These are phyloP conservation scores for Aspergillus biplanus DNA, from an alignment of 495 filamentous ascomycete genomes.

Conservation along the genomic window DNA sequence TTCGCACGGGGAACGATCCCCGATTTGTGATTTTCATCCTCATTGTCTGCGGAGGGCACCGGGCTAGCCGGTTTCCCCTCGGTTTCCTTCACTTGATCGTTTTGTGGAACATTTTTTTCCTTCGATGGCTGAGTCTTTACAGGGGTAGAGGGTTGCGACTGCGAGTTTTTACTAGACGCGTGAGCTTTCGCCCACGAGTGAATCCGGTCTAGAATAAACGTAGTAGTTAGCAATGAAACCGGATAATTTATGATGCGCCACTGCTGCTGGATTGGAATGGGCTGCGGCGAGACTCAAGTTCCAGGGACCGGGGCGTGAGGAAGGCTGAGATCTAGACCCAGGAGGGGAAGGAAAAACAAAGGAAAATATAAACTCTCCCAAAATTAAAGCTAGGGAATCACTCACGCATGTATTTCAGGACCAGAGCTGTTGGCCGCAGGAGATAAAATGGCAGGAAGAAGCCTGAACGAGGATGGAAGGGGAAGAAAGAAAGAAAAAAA, in stretches of 20 bases:
- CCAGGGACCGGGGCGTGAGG: conserved; percentile 10
- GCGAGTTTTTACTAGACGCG: conserved; percentile 34
- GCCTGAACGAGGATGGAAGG: conserved; percentile 4
- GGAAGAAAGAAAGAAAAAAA: not conserved
- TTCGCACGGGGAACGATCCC: conserved; percentile 37
- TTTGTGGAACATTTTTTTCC: conserved; percentile 20
- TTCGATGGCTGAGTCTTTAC: conserved; percentile 19
- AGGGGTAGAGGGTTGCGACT: conserved; percentile 18
- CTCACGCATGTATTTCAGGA: conserved; percentile 51
- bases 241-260: not conserved
- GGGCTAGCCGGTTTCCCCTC: conserved; percentile 25
- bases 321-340: not conserved
- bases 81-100: conserved; percentile 45
- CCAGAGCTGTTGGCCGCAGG: conserved; percentile 18
- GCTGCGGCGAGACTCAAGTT: not conserved
- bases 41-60: conserved; percentile 26
- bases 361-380: not conserved
- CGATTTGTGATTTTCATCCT: conserved; percentile 31
- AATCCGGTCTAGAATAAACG: conserved; percentile 41
- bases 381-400: conserved; percentile 2
- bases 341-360: not conserved
- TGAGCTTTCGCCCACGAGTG: conserved; percentile 56
- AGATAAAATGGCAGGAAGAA: conserved; percentile 4
- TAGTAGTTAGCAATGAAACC: conserved; percentile 24
- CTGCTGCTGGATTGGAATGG: not conserved